Base-by-base conservation (phyloP, 768 basidiomycete species). In the Lactarius vividus region DNA sequence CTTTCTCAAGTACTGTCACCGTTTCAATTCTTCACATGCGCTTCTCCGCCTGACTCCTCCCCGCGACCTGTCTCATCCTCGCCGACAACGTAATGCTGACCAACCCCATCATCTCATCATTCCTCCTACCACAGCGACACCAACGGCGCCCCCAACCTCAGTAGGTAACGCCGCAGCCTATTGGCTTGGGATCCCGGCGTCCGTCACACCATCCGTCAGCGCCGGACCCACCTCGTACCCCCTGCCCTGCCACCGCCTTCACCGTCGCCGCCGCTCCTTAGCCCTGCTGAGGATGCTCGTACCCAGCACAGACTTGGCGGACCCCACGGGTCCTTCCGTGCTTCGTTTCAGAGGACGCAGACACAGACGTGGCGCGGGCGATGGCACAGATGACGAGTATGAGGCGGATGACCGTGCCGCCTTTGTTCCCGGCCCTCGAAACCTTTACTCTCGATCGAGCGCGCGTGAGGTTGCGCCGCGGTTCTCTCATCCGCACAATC, bases 51-150 rank as follows among this genome's bases (percentile, higher is more conserved):
- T 39, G 39, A 29, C n/a, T 55, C 49, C 49, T 33, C 53, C 40
- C 31, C 26, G 10, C 61, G 31, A 26, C 57, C 29, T 39, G 26
- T 33, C 49, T 15, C 26, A 35, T 28, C 16, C 40, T 26, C 33
- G 18, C 31, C 58, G 28, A 29, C 35, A 61, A 58, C 65, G 40
- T 67, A 59, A 69, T 59, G 65, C 62, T 67, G 66, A 57, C 65
- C 68, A 63, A 52, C 39, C 15, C 20, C 33, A 39, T 53, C 46
- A 23, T 44, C 39, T 60, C 26, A 55, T 31, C 18, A 23, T 60
- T 59, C 26, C 31, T 37, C 1, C 15, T 31, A 10, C 42, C 11
- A 49, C 57, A 61, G 59, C 49, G 49, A 49, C 55, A 1, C 52
- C 40, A 11, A 15, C 63, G 18, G 28, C 23, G n/a, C 46, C 28